Base-by-base conservation (phyloP, 2,329 filamentous ascomycete genomes). In the Penicillium fuscoglaucum region DNA sequence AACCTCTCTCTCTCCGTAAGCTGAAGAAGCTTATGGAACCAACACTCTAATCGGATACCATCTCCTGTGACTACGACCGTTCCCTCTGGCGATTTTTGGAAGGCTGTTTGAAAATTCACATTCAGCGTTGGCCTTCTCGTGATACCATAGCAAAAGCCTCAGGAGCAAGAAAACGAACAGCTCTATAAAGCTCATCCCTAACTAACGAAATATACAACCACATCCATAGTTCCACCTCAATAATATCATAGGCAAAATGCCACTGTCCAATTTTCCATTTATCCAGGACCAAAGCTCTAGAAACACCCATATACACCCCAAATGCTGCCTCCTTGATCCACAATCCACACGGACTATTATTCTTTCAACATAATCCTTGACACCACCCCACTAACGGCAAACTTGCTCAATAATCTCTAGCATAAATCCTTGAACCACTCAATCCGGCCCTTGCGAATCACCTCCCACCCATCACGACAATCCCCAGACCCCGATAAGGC, bases 221-320 rank as follows among this genome's bases (percentile, higher is more conserved):
- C 9, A 21, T 40, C 46, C 29, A 57, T 19, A 63, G 39, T 44
- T 47, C 44, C 26, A 41, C 65, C 45, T 63, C 35, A 21, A 74
- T 69, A 57, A 74, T 65, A 53, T 75, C 71, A 59, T 74, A 75
- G 1, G 64, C 59, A 49, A 73, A 41, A 54, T 70, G 54, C n/a
- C 63, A 63, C 54, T 71, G 65, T 26, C 57, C 55, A 17, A 63
- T 28, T 21, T 64, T 66, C 44, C 54, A 55, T 28, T 64, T 65
- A 26, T 68, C 62, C 37, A 67, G 46, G 1, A 66, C 65, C 13
- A 72, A 54, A 17, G 57, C 58, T 46, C 55, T 53, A 29, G 59
- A 64, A 3, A 67, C 35, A 40, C 55, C 62, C 29, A 68, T 51
- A 4, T 39, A 52, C 26, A 59, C 28, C 13, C 60, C 63, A 19